Evolutionary conservation across 2,329 filamentous ascomycete species (phyloP), one percentile per base, ranked within the genome.

Genomic region (Paracamarosporium sp.): DNA sequence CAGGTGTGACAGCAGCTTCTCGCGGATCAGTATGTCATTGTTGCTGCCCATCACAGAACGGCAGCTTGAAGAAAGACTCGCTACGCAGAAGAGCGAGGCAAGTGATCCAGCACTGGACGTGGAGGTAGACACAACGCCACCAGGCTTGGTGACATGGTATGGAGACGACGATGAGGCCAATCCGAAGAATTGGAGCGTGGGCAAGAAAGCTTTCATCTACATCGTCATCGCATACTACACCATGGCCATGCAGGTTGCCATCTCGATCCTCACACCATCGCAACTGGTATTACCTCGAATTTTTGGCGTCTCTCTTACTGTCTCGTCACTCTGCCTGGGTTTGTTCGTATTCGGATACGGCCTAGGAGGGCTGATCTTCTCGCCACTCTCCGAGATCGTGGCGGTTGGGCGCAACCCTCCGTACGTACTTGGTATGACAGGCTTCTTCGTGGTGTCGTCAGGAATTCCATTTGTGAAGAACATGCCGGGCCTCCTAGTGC

Each of bases 311-410:
- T 76, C 74, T 28, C 66, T 76, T 27, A 73, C 82, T n/a, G 83
- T 93, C 28, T 90, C 88, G 1, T 91, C 91, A 1, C 73, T 96
- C 8, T 92, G 92, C 0, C 79, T 96, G 53, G 92, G 90, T 0
- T 82, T 89, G 1, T 96, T 92, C 69, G 91, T 96, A 48, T 81
- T 92, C 60, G 93, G 92, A 27, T 86, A 90, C 56, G 83, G 78
- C 35, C 66, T 81, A 24, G 81, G 83, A 1, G 79, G 81, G 3
- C 81, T 82, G 83, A 67, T 83, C 20, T 70, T 85, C 4, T 77
- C 75, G 8, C 83, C 83, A 5, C 66, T 82, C n/a, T 80, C 79
- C 62, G 78, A 76, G 59, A 83, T 90, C 22, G 86, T 88, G 0
- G 69, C 78, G 28, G 82, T 90, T 48, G 88, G 89, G 4, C 81